These are phyloP conservation scores for Fusarium beomiforme DNA, from an alignment of 2,329 filamentous ascomycete species.

Conservation along the genomic window DNA sequence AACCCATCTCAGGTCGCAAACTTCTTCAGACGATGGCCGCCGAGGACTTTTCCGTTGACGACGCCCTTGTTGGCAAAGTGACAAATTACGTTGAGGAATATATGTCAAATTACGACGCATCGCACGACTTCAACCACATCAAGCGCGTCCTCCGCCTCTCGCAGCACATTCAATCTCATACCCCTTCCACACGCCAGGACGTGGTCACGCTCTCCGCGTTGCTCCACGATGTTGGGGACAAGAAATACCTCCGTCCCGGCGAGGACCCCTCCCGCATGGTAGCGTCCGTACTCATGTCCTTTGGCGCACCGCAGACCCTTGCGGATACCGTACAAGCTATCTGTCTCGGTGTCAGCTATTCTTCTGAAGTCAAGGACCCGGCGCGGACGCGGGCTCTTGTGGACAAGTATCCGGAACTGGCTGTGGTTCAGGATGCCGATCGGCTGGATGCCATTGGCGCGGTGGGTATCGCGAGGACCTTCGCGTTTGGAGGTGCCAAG, in stretches of 20 bases:
- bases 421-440: constrained; percentile 91
- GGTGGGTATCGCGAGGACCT: constrained; percentile 78
- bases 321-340: constrained; percentile 76
- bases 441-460: constrained; percentile 91
- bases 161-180: constrained; percentile 67
- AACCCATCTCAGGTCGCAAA: neutral
- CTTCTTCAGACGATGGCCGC: constrained; percentile 35
- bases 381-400: constrained; percentile 69
- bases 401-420: constrained; percentile 67
- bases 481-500: constrained; percentile 74
- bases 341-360: constrained; percentile 81
- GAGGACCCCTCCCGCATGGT: constrained; percentile 68
- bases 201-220: constrained; percentile 76
- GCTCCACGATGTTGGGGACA: constrained; percentile 90
- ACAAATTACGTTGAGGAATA: constrained; percentile 73
- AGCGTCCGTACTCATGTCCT: constrained; percentile 61
- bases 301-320: constrained; percentile 66
- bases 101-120: constrained; percentile 83
- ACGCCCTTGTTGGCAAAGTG: constrained; percentile 63
- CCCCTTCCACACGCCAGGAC: constrained; percentile 52
- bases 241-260: constrained; percentile 75
- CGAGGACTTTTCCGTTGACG: constrained; percentile 42
- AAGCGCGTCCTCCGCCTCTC: constrained; percentile 80
- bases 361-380: constrained; percentile 75
- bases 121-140: constrained; percentile 89